phyloP scores from a whole-genome alignment of 345 rosid genomes.

The Firmiana major region DNA sequence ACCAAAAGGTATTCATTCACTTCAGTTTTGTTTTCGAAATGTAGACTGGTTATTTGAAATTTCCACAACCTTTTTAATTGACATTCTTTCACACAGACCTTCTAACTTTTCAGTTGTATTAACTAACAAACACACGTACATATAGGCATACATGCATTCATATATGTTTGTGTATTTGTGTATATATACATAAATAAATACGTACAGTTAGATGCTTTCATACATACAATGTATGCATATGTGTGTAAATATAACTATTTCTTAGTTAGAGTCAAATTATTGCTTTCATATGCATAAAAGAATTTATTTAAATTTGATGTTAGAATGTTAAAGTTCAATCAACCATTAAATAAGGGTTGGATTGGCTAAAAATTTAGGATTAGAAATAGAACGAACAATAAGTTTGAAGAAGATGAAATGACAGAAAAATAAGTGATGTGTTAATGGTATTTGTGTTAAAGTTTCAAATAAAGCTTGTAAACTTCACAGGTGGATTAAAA shows the following conservation, averaged over 20 bases:
- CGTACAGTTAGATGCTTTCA: too few species aligned
- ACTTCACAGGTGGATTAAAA: not conserved
- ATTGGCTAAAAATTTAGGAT: too few species aligned
- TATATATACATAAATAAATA: too few species aligned
- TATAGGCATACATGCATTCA: not conserved
- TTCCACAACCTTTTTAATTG: not conserved
- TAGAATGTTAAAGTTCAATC: too few species aligned
- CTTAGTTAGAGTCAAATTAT: not conserved
- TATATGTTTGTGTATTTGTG: not conserved
- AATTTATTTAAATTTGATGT: too few species aligned
- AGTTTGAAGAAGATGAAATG: too few species aligned
- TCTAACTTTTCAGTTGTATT: not conserved
- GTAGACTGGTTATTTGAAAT: not conserved
- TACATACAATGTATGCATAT: not conserved
- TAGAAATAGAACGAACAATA: too few species aligned
- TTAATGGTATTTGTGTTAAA: not conserved
- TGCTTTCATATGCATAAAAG: not conserved
- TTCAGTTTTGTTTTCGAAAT: not conserved
- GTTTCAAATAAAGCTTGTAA: too few species aligned
- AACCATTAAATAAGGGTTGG: too few species aligned
- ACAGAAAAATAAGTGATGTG: too few species aligned
- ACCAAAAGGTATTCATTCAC: slow-evolving; percentile 48
- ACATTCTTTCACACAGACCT: not conserved
- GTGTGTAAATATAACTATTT: not conserved
- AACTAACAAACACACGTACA: not conserved